These are phyloP conservation scores for Annona cherimola DNA, from an alignment of 164 flowering plant species.

Conservation along the genomic window DNA sequence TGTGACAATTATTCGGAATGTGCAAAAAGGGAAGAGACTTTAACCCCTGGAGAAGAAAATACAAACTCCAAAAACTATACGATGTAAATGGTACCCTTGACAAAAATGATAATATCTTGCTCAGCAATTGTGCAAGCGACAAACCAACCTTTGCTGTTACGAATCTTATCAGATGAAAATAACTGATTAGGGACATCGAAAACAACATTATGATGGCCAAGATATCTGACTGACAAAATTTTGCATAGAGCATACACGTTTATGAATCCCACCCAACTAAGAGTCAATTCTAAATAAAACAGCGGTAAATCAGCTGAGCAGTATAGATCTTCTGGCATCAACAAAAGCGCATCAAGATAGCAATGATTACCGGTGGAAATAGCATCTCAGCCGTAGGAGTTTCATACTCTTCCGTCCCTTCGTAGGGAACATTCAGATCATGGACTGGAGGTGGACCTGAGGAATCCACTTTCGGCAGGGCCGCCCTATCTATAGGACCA, in stretches of 20 bases:
- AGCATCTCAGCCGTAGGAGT: constrained; percentile 96
- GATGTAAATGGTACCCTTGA: not conserved
- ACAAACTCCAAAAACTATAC: too few relatives aligned
- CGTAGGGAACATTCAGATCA: constrained; percentile 93
- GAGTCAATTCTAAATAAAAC: not conserved
- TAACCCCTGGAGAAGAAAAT: too few relatives aligned
- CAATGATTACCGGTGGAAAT: constrained; percentile 77
- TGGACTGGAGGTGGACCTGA: constrained; percentile 56
- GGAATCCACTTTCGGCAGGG: constrained; percentile 25
- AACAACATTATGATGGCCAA: not conserved
- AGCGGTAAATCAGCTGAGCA: not conserved
- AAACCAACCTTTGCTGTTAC: not conserved
- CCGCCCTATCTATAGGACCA: constrained; percentile 64
- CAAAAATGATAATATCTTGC: not conserved
- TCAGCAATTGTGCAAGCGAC: not conserved
- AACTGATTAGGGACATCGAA: not conserved
- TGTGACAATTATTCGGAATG: too few relatives aligned
- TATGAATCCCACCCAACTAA: not conserved
- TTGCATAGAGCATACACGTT: not conserved
- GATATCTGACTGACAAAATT: not conserved
- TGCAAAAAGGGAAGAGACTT: too few relatives aligned
- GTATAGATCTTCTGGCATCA: not conserved
- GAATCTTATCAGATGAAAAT: not conserved
- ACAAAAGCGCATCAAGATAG: not conserved
- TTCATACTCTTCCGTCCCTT: constrained; percentile 90